Conservation (phyloP, 192 early-diverging fungal genomes). For the Chytriomyces sp. region DNA sequence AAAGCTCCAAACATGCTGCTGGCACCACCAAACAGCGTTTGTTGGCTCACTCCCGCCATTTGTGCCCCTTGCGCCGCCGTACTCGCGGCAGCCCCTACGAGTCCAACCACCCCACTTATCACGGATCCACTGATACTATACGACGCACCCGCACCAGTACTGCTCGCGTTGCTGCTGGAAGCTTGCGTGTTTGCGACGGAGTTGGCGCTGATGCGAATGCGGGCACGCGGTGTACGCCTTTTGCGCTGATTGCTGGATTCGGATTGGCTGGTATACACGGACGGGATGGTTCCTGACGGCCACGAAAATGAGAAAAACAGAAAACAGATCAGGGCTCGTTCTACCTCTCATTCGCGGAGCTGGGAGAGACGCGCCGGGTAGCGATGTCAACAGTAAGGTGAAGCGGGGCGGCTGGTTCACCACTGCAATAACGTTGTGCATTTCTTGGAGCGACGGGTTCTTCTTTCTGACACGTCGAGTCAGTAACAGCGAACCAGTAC, state of each 20-base stretch:
- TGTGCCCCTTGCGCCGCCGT: no score
- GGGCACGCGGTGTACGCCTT: not conserved
- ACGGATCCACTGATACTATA: not conserved
- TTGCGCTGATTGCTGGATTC: not conserved
- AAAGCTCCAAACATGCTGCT: slow-evolving; percentile 5
- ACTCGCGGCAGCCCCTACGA: slow-evolving; percentile 7
- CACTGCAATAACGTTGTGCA: slow-evolving; percentile 59
- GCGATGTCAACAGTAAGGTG: slow-evolving; percentile 46
- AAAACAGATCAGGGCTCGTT: no score
- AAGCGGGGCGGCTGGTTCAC: slow-evolving; percentile 57
- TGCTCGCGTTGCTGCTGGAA: not conserved
- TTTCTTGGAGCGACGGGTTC: slow-evolving; percentile 46
- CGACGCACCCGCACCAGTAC: not conserved
- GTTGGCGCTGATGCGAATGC: slow-evolving; percentile 12
- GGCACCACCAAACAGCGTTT: slow-evolving; percentile 1
- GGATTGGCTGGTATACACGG: no score
- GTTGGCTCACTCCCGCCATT: slow-evolving; percentile 6
- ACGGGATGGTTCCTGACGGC: not conserved
- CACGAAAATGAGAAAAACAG: not conserved
- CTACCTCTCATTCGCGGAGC: not conserved
- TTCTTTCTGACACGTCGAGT: slow-evolving; percentile 34
- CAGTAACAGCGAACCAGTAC: no score
- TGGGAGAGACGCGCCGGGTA: not conserved
- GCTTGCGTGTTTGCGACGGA: not conserved
- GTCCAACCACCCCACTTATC: slow-evolving; percentile 16